Base-by-base conservation (phyloP, 2,329 filamentous ascomycete species). In the Arthrobotrys musiformis region DNA sequence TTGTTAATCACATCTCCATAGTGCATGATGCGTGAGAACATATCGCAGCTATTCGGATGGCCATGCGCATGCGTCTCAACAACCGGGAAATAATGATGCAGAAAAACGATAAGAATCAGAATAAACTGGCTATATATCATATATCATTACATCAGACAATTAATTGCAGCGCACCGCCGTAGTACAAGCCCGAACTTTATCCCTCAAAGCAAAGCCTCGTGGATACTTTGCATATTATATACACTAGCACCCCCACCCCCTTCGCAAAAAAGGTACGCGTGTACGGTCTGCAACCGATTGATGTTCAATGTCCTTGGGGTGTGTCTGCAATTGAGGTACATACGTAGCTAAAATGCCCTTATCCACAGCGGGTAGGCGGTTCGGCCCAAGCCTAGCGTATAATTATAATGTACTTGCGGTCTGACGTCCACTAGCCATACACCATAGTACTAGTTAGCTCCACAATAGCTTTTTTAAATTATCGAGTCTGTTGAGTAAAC, bases 341-440 rank as follows among this genome's bases (percentile, higher is more conserved):
- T n/a, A n/a, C n/a, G n/a, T n/a, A n/a, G n/a, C 13, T 19, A 54
- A 30, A 54, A 33, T 26, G 8, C 15, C 15, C 17, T 24, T 30
- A 54, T 19, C 48, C 48, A 54, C 48, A 54, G 15, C 48, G 48
- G 48, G 24, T 30, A 30, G 48, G 26, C 48, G 48, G 48, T 54
- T 54, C 48, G 48, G 48, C 48, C 48, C 48, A 54, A 33, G 48
- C 48, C 48, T 54, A 8, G 24, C 15, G 13, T 54, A 50, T 50
- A 26, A 50, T 28, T 54, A 50, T 50, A 26, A 50, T 28, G 46
- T 24, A 26, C 22, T 28, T 50, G 46, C 46, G 22, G 44, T 19
- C 17, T 15, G 7, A 28, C 42, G n/a, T n/a, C n/a, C n/a, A n/a
- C n/a, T 42, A 42, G 2, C 15, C n/a, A 6, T 35, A 35, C 30